Percentiles rank a stretch among this genome's conserved stretches.
These are phyloP conservation scores for Boletus smithii DNA, from an alignment of 1,284 basidiomycete species.

Conservation along the genomic window DNA sequence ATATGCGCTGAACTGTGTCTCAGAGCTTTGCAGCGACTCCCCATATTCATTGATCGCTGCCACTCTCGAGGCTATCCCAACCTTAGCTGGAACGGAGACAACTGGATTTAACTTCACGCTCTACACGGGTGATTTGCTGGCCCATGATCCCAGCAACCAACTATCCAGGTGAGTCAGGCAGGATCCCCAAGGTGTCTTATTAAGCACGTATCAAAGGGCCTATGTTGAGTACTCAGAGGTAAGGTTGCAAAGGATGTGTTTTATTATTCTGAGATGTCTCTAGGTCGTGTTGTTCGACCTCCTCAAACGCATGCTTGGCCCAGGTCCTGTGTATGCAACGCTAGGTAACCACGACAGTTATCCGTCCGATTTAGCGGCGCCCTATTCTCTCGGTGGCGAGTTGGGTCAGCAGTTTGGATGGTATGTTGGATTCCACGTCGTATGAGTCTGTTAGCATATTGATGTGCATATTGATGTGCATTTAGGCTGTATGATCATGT, in stretches of 20 bases:
- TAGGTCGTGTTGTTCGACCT: conserved; percentile 65
- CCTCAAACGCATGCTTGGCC: conserved; percentile 56
- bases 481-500: conserved; percentile 74
- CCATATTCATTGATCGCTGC: conserved; percentile 64
- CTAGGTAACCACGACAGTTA: conserved; percentile 69
- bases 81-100: conserved; percentile 57
- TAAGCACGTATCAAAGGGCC: conserved; percentile 31
- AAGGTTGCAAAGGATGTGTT: conserved; percentile 9
- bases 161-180: conserved; percentile 47
- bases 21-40: conserved; percentile 51
- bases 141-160: conserved; percentile 67
- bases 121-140: conserved; percentile 76
- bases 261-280: conserved; percentile 2
- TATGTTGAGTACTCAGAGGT: conserved; percentile 60
- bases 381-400: conserved; percentile 51
- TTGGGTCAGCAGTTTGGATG: conserved; percentile 64
- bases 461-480: conserved; percentile 3
- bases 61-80: conserved; percentile 65
- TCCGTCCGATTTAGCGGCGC: conserved; percentile 35
- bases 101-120: conserved; percentile 64
- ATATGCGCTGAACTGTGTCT: neutral
- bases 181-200: neutral
- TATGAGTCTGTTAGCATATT: neutral
- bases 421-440: conserved; percentile 32
- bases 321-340: conserved; percentile 67